phyloP scores from a whole-genome alignment of 306 rosid genomes.

The Sicyos edulis region DNA sequence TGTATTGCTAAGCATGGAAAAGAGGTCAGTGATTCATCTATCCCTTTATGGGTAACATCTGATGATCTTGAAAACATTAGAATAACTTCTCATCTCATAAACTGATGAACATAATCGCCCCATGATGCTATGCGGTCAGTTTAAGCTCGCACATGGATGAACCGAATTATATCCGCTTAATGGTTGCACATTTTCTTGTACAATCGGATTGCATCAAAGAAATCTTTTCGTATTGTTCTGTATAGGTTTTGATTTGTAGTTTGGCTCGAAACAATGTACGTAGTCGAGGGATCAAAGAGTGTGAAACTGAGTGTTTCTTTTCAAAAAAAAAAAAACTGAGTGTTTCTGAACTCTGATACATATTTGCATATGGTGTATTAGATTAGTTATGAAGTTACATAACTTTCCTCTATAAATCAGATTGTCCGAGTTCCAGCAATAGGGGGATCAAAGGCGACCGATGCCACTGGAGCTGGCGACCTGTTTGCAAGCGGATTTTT shows the following conservation, averaged over 20 bases:
- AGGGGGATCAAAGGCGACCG: constrained; percentile 62
- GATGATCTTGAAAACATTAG: not conserved
- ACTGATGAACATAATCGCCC: not conserved
- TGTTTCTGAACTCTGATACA: not conserved
- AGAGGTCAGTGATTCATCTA: constrained; percentile 45
- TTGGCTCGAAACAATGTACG: not conserved
- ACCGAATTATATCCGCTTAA: not conserved
- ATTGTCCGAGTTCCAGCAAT: constrained; percentile 63
- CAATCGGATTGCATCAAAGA: not conserved
- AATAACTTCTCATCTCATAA: not conserved
- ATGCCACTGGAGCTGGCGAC: constrained; percentile 98
- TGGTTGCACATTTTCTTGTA: not conserved
- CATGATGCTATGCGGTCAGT: not conserved
- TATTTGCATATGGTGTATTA: not conserved
- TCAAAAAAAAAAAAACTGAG: no score
- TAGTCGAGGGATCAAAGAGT: not conserved
- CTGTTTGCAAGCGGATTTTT: constrained; percentile 89
- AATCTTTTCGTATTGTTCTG: not conserved
- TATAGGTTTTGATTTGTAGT: not conserved
- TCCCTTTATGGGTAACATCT: not conserved
- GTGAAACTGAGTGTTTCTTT: not conserved
- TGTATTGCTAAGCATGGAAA: constrained; percentile 89
- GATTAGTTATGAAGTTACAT: constrained; percentile 1
- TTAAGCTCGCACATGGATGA: not conserved
- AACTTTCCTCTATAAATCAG: constrained; percentile 29